These are phyloP conservation scores for Hypoxylon sp. DNA, from an alignment of 2,329 filamentous ascomycete species.

Conservation along the genomic window DNA sequence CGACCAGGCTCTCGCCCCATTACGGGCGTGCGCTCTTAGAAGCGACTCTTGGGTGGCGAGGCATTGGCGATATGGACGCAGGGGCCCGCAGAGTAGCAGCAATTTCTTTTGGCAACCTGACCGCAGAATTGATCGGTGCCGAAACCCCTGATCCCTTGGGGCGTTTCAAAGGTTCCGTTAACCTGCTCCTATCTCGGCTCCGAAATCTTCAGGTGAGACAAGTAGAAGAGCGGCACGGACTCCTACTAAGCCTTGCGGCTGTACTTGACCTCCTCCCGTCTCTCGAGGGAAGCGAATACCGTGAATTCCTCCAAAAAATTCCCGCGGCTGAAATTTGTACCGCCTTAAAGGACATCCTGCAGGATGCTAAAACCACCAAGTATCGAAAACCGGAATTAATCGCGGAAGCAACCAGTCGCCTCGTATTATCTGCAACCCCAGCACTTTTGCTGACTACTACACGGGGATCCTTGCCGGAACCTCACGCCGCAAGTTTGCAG, in stretches of 20 bases:
- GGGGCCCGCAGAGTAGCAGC: conserved; percentile 81
- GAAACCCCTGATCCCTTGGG: conserved; percentile 45
- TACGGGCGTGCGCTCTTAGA: conserved; percentile 79
- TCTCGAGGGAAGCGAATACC: conserved; percentile 42
- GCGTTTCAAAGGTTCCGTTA: conserved; percentile 57
- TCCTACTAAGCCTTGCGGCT: conserved; percentile 73
- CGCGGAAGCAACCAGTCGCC: conserved; percentile 71
- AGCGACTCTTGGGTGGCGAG: conserved; percentile 86
- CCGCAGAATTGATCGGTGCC: conserved; percentile 57
- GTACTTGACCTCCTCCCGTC: conserved; percentile 65
- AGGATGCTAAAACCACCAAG: conserved; percentile 58
- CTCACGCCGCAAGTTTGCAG: conserved; percentile 44
- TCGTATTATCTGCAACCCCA: conserved; percentile 69
- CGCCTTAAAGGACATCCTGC: conserved; percentile 57
- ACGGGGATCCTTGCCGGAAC: conserved; percentile 17
- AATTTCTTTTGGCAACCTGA: conserved; percentile 74
- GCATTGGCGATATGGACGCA: conserved; percentile 84
- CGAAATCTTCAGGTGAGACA: conserved; percentile 67
- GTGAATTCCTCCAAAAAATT: conserved; percentile 26
- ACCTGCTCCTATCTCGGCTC: conserved; percentile 62
- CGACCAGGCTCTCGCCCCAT: conserved; percentile 76
- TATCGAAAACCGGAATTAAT: conserved; percentile 75
- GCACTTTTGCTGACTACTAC: conserved; percentile 60
- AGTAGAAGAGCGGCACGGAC: conserved; percentile 78
- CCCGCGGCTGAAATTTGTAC: conserved; percentile 48